Base-by-base conservation (phyloP, 2,329 filamentous ascomycete species). In the Dactylellina sp. region DNA sequence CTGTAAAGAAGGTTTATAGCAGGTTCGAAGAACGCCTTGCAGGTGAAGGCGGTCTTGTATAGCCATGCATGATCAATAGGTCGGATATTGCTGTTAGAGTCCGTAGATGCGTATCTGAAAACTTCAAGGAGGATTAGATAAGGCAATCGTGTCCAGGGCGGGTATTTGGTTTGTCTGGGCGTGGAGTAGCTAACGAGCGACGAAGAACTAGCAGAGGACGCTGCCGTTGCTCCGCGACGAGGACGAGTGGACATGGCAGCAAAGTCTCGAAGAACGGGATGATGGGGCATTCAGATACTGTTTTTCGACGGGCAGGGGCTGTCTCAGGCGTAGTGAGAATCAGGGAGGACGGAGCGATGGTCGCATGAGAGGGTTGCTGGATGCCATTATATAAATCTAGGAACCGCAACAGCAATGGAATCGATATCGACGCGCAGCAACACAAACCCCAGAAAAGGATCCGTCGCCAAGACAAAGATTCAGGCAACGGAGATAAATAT, bases 1-100 rank as follows among this genome's bases (percentile, higher is more conserved):
- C 39, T 28, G 49, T 72, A 72, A 3, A 72, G 55, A 14, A 72
- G 68, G 35, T 72, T 59, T 32, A 60, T 65, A 24, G 68, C 68
- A n/a, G 68, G 60, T 40, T 61, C 60, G 42, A 39, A 42, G 53
- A 72, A 72, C 11, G 60, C 18, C 37, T 72, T 72, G 47, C 68
- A 72, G 53, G 68, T 72, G 39, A 63, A 52, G 6, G 68, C 60
- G 1, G 60, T 47, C 16, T 59, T 64, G 47, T 57, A 56, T 12
- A 72, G 53, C 68, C 68, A 72, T 24, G 60, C 60, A 40, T 72
- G 55, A 18, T 72, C 60, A 11, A 72, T 37, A 6, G 53, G 16
- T 6, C 22, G 12, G 20, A 18, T 20, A 63, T 71, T 52, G 22
- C 28, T 57, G 11, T 50, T 39, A 7, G 37, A 1, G 12, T 65